phyloP scores from a whole-genome alignment of 192 early-diverging fungal species.

The Coemansia sp. region DNA sequence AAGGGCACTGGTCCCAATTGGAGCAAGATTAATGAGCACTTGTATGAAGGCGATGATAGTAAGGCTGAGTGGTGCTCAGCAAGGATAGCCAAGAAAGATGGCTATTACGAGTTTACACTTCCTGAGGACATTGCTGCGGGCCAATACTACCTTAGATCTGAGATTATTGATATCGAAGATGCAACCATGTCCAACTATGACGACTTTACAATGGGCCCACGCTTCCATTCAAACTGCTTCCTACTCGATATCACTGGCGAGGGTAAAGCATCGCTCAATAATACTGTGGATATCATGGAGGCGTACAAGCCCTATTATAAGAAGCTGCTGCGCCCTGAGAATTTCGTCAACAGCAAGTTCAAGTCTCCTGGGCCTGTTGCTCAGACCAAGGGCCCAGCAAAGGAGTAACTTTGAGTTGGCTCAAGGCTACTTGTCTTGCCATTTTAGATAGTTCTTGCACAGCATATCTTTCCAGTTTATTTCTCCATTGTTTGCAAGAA shows the following conservation, averaged over 20 bases:
- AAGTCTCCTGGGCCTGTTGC: not conserved
- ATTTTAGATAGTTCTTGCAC: no score
- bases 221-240: not conserved
- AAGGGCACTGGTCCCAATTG: not conserved
- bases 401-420: no score
- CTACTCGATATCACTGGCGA: not conserved
- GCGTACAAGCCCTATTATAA: not conserved
- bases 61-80: no score
- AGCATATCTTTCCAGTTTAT: no score
- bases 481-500: no score
- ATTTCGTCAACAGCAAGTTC: not conserved
- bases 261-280: not conserved
- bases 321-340: not conserved
- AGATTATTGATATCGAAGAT: not conserved
- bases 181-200: not conserved
- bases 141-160: not conserved
- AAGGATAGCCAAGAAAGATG: not conserved
- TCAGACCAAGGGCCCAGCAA: no score
- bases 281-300: not conserved
- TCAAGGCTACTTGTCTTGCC: no score
- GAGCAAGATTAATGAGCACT: not conserved
- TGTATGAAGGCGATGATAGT: not conserved
- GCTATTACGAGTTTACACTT: not conserved
- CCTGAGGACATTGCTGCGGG: not conserved
- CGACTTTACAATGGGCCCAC: not conserved